Percentiles rank a stretch among this genome's conserved stretches.
Conservation (phyloP, 192 early-diverging fungal genomes). For the Entomortierella parvispora region DNA sequence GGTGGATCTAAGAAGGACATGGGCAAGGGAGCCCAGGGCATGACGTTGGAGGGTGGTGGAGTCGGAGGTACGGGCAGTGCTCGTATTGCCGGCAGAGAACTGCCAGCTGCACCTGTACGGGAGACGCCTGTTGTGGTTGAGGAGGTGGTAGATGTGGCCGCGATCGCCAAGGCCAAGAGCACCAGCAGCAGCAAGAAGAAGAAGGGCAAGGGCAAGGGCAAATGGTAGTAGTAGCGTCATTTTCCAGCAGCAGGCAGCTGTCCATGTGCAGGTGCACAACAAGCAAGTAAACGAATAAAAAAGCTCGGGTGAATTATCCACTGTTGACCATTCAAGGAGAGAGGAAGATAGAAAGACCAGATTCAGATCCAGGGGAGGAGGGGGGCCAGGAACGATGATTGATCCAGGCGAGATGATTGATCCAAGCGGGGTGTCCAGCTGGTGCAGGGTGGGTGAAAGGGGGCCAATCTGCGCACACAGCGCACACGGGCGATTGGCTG, state of each 20-base stretch:
- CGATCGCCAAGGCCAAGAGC: conserved; percentile 30
- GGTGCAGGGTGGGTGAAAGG: no score
- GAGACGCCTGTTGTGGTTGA: conserved; percentile 15
- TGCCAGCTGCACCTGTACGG: conserved; percentile 10
- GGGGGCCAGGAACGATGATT: no score
- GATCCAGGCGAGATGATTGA: no score
- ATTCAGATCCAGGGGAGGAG: no score
- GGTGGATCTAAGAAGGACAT: conserved; percentile 51
- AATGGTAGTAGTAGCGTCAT: conserved; percentile 17
- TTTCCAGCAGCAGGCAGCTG: background rate
- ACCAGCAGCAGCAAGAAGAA: conserved; percentile 46
- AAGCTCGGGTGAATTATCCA: no score
- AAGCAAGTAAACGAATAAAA: background rate
- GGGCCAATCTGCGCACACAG: no score
- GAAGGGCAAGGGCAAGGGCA: conserved; percentile 57
- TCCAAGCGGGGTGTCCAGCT: no score
- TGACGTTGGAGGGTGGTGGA: conserved; percentile 70
- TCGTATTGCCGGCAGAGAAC: conserved; percentile 64
- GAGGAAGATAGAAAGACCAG: no score
- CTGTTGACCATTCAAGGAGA: no score
- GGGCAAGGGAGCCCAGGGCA: conserved; percentile 71
- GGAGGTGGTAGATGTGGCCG: conserved; percentile 24
- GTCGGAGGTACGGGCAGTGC: conserved; percentile 80
- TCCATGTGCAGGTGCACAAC: background rate
- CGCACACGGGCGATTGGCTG: no score